A percentile compares a stretch with the other conserved stretches of the same genome.
Conservation (phyloP, 1,284 basidiomycete genomes). For the Bjerkandera adusta region DNA sequence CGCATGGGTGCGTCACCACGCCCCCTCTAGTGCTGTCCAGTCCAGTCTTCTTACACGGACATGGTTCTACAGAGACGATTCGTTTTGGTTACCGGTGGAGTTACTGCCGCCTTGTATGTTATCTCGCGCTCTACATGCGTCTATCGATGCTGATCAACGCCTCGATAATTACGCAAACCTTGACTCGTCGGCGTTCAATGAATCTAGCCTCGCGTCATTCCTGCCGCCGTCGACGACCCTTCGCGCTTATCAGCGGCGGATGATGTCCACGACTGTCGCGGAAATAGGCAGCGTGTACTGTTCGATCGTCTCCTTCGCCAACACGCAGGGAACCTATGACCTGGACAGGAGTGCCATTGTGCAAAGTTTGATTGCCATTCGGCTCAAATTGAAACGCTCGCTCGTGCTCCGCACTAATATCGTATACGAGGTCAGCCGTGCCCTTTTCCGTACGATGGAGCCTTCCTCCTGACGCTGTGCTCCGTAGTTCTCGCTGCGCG, state of each 20-base stretch:
- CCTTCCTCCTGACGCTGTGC: background rate
- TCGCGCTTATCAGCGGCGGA: slow-evolving; percentile 61
- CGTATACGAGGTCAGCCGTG: slow-evolving; percentile 57
- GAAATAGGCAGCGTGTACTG: slow-evolving; percentile 69
- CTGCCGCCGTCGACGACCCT: slow-evolving; percentile 71
- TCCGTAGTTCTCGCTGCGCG: slow-evolving; percentile 61
- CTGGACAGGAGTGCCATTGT: slow-evolving; percentile 51
- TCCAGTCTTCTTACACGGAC: background rate
- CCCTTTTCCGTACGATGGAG: too few species aligned
- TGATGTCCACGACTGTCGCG: slow-evolving; percentile 57
- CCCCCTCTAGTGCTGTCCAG: background rate
- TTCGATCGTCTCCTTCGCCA: slow-evolving; percentile 63
- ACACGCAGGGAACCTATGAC: slow-evolving; percentile 39
- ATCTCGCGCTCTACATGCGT: background rate
- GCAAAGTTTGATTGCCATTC: slow-evolving; percentile 57
- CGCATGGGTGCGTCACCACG: slow-evolving; percentile 52
- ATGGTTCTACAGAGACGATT: slow-evolving; percentile 48
- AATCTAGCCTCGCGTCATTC: slow-evolving; percentile 13
- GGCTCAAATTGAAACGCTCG: slow-evolving; percentile 62
- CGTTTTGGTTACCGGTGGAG: slow-evolving; percentile 58
- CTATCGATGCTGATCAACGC: background rate
- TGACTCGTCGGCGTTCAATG: background rate
- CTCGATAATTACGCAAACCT: background rate
- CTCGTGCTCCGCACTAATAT: slow-evolving; percentile 55
- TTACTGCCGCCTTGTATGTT: slow-evolving; percentile 61